Evolutionary conservation across 2,329 filamentous ascomycete genomes (phyloP).

Genomic region (Sclerotinia spermophila): DNA sequence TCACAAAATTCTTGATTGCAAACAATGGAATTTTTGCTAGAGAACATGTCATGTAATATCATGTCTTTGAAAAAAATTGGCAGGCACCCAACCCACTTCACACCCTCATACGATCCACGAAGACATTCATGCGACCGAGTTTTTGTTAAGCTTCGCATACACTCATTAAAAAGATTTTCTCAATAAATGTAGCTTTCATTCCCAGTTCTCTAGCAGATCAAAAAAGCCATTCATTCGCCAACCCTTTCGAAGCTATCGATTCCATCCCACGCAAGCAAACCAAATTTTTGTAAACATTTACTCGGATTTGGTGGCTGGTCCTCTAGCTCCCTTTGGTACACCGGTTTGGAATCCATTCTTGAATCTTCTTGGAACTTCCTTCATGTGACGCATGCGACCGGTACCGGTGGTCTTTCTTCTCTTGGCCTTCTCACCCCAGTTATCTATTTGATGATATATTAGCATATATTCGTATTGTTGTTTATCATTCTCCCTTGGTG

Average conservation of each 20-base stretch:
- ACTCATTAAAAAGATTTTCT: slow-evolving; percentile 17
- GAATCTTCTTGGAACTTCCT: slow-evolving; percentile 87
- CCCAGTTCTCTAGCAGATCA: slow-evolving; percentile 15
- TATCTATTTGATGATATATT: slow-evolving; percentile 68
- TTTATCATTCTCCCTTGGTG: slow-evolving; percentile 40
- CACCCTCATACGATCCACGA: neutral
- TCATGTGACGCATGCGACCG: slow-evolving; percentile 93
- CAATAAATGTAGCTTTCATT: slow-evolving; percentile 10
- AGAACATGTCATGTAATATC: slow-evolving; percentile 31
- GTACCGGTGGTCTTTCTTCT: slow-evolving; percentile 98
- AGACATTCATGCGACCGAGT: slow-evolving; percentile 12
- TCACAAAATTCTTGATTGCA: slow-evolving; percentile 23
- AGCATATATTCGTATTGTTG: slow-evolving; percentile 62
- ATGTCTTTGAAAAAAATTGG: slow-evolving; percentile 12
- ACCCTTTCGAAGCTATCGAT: slow-evolving; percentile 32
- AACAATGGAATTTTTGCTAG: slow-evolving; percentile 35
- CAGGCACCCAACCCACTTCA: slow-evolving; percentile 6
- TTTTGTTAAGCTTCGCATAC: neutral
- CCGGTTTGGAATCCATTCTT: slow-evolving; percentile 97
- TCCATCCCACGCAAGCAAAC: slow-evolving; percentile 33
- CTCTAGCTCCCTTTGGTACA: slow-evolving; percentile 77
- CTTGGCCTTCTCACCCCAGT: slow-evolving; percentile 99
- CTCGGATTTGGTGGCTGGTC: slow-evolving; percentile 45
- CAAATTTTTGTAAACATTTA: slow-evolving; percentile 33
- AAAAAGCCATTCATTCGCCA: slow-evolving; percentile 20